Conservation (phyloP, 208 protist genomes). For the Vickermania ingenoplastis region DNA sequence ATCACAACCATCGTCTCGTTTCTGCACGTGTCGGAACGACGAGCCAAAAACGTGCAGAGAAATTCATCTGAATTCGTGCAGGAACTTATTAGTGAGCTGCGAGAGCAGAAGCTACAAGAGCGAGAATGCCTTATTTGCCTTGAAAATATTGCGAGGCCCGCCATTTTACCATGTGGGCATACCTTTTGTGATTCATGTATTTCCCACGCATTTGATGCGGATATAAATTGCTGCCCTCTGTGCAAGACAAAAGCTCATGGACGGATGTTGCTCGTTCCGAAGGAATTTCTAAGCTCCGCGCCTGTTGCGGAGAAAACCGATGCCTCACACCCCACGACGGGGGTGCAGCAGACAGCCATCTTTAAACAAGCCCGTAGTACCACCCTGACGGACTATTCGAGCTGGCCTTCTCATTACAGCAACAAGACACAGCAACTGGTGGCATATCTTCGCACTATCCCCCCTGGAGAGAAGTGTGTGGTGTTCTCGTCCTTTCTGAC, state of each 20-base stretch:
- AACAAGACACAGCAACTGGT: slow-evolving; percentile 64
- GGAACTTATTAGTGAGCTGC: slow-evolving; percentile 35
- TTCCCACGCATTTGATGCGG: slow-evolving; percentile 25
- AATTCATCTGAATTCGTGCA: slow-evolving; percentile 36
- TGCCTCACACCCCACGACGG: not conserved
- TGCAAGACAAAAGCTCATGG: slow-evolving; percentile 27
- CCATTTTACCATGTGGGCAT: slow-evolving; percentile 71
- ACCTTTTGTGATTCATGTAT: slow-evolving; percentile 69
- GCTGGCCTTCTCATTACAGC: slow-evolving; percentile 35
- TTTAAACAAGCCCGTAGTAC: not conserved
- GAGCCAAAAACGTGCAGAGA: no score
- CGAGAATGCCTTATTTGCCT: slow-evolving; percentile 72
- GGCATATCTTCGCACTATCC: slow-evolving; percentile 18
- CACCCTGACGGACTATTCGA: slow-evolving; percentile 12
- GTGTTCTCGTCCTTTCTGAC: slow-evolving; percentile 93
- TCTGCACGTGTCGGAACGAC: not conserved
- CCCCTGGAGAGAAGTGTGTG: slow-evolving; percentile 69
- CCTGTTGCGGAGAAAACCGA: not conserved
- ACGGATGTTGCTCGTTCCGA: slow-evolving; percentile 32
- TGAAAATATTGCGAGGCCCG: slow-evolving; percentile 36
- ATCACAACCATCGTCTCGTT: not conserved
- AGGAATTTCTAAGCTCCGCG: slow-evolving; percentile 9
- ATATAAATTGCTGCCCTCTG: slow-evolving; percentile 29
- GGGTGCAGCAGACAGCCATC: slow-evolving; percentile 5
- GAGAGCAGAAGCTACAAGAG: slow-evolving; percentile 25